Conservation (phyloP, 306 rosid genomes). For the Senna tora region DNA sequence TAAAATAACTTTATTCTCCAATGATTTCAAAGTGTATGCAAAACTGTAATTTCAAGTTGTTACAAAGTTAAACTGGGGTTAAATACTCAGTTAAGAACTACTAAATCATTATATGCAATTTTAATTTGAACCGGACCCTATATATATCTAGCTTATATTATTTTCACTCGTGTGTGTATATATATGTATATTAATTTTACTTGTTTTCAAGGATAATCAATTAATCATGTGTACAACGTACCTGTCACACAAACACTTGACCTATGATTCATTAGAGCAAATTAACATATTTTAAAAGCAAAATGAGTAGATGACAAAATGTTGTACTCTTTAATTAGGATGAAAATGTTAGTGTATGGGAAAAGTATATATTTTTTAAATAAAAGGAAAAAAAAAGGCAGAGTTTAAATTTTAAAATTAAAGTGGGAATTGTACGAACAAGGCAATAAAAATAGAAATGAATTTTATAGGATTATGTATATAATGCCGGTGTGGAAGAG, state of each 20-base stretch:
- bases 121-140: neutral
- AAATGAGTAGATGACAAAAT: neutral
- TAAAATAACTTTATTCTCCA: too few relatives aligned
- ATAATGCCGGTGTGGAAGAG: constrained; percentile 17
- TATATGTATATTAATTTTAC: too few relatives aligned
- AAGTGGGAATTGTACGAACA: constrained; percentile 34
- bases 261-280: too few relatives aligned
- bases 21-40: neutral
- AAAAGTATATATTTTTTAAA: neutral
- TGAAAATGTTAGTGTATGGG: neutral
- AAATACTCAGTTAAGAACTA: neutral
- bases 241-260: neutral
- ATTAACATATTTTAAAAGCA: neutral
- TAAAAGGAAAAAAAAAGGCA: neutral
- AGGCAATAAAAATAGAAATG: constrained; percentile 25
- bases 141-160: too few relatives aligned
- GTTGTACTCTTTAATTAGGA: too few relatives aligned
- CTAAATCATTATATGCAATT: neutral
- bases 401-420: too few relatives aligned
- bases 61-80: neutral
- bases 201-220: too few relatives aligned
- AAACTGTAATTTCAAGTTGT: neutral
- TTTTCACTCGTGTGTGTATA: too few relatives aligned
- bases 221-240: too few relatives aligned
- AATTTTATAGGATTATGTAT: neutral